Evolutionary conservation across 1,284 basidiomycete species (phyloP).

Genomic region (Inonotus hispidus): DNA sequence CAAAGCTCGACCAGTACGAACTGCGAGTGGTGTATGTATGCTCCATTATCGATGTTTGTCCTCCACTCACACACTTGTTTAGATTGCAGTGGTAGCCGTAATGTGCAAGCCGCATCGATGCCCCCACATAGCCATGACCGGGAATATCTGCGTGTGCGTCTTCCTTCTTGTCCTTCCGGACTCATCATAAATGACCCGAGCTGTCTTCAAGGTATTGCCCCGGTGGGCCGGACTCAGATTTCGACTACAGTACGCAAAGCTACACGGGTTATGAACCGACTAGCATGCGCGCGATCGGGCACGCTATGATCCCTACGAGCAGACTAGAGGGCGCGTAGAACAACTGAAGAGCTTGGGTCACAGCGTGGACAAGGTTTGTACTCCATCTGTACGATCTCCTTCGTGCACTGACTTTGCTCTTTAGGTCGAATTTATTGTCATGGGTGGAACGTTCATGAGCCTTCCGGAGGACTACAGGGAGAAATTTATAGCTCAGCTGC

Average conservation of each 20-base stretch:
- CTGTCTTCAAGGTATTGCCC: conserved; percentile 80
- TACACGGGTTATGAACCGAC: conserved; percentile 98
- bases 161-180: not conserved
- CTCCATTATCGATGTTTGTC: not conserved
- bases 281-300: conserved; percentile 99
- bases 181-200: conserved; percentile 8
- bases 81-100: conserved; percentile 98
- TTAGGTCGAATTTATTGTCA: conserved; percentile 96
- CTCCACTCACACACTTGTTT: not conserved
- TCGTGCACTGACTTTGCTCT: not conserved
- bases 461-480: conserved; percentile 95
- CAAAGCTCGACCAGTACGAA: conserved; percentile 91
- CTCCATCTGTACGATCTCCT: not conserved
- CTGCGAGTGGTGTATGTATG: conserved; percentile 85
- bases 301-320: conserved; percentile 98
- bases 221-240: conserved; percentile 98
- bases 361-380: conserved; percentile 86
- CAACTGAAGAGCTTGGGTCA: conserved; percentile 94
- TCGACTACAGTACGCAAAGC: conserved; percentile 98
- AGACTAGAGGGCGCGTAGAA: conserved; percentile 91
- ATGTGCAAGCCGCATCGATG: conserved; percentile 99
- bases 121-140: conserved; percentile 99
- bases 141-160: conserved; percentile 96
- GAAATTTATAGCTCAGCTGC: conserved; percentile 92
- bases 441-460: conserved; percentile 99